These are phyloP conservation scores for Syzygium aqueum DNA, from an alignment of 345 rosid genomes.

Conservation along the genomic window DNA sequence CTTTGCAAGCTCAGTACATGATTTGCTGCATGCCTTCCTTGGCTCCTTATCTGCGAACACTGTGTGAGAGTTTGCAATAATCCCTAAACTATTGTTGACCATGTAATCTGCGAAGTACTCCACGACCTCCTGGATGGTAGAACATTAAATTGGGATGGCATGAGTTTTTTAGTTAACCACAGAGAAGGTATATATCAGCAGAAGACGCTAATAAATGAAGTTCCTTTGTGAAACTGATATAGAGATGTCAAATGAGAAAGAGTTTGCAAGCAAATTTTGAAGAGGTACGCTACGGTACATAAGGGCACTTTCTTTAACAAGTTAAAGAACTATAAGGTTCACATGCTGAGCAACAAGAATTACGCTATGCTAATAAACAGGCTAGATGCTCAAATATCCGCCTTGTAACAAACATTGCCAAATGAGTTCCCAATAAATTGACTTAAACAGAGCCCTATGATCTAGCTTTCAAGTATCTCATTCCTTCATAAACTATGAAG, in stretches of 20 bases:
- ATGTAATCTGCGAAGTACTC: conserved; percentile 45
- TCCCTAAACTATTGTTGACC: conserved; percentile 45
- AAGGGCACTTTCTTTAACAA: neutral
- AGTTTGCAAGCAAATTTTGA: conserved; percentile 27
- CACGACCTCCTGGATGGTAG: conserved; percentile 28
- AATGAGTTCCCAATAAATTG: neutral
- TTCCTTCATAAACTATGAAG: neutral
- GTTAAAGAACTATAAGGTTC: neutral
- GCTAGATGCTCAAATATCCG: neutral
- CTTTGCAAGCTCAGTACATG: conserved; percentile 34
- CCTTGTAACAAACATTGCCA: neutral
- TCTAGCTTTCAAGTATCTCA: neutral
- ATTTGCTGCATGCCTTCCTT: conserved; percentile 21
- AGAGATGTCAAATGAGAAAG: conserved; percentile 10
- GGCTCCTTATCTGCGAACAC: conserved; percentile 37
- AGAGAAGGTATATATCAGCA: conserved; percentile 34
- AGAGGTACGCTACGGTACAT: neutral
- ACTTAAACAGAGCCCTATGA: neutral
- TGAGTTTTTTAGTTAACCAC: neutral
- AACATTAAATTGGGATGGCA: conserved; percentile 14
- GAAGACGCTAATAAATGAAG: neutral
- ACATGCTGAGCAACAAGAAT: neutral
- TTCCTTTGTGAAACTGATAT: conserved; percentile 34
- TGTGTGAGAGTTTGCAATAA: conserved; percentile 46
- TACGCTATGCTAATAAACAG: neutral